Conservation (phyloP, 805 yeast genomes). For the Huiozyma naganishii region DNA sequence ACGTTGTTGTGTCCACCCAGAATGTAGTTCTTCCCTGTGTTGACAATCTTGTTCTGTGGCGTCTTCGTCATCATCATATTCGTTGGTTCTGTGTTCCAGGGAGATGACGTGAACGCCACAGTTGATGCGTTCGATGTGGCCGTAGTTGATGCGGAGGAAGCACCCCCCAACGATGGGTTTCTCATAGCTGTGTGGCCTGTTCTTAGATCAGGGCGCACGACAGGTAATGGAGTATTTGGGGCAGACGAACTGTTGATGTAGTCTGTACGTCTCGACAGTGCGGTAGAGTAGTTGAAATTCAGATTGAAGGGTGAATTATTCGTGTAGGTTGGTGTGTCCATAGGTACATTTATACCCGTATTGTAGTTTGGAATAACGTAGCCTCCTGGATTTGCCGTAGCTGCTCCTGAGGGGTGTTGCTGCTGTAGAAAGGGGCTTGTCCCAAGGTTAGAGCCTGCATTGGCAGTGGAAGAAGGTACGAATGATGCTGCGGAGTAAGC, state of each 20-base stretch:
- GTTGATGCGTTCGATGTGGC: background rate
- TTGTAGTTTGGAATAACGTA: background rate
- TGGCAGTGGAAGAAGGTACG: slow-evolving; percentile 10
- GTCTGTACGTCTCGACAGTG: background rate
- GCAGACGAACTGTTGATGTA: slow-evolving; percentile 2
- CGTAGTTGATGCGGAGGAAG: slow-evolving; percentile 1
- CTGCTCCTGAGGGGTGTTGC: background rate
- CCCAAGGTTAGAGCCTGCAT: background rate
- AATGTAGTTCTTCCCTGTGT: slow-evolving; percentile 26
- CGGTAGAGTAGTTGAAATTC: background rate
- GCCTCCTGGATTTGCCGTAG: background rate
- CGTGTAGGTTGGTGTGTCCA: background rate
- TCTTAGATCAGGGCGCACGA: background rate
- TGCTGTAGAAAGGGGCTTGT: background rate
- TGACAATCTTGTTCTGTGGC: slow-evolving; percentile 16
- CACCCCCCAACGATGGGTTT: background rate
- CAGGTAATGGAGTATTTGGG: slow-evolving; percentile 9
- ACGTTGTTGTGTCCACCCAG: slow-evolving; percentile 25
- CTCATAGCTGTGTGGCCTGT: background rate
- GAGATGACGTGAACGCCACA: slow-evolving; percentile 1
- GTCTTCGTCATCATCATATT: background rate
- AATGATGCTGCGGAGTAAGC: slow-evolving; percentile 18
- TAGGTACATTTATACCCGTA: background rate
- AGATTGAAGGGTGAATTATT: background rate
- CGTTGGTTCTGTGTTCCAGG: slow-evolving; percentile 12